Conservation (phyloP, 306 rosid species). For the Vicia faba region DNA sequence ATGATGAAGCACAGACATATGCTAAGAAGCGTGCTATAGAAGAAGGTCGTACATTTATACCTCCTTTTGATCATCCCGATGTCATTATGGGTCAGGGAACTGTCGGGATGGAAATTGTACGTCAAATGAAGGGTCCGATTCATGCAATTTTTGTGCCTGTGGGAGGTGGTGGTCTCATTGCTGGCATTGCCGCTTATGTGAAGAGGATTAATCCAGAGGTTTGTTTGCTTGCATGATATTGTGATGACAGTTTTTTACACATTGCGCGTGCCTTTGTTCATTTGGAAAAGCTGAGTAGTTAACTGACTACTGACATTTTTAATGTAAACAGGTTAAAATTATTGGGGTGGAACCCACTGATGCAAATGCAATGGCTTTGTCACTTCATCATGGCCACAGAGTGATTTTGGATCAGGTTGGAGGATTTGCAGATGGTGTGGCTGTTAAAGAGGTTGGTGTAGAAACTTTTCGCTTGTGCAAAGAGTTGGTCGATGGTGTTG, state of each 20-base stretch:
- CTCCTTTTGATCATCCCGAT: conserved; percentile 97
- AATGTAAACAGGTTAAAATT: conserved; percentile 67
- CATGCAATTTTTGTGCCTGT: conserved; percentile 95
- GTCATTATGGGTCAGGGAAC: conserved; percentile 96
- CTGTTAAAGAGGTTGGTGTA: conserved; percentile 96
- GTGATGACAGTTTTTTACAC: not conserved
- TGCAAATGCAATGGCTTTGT: conserved; percentile 95
- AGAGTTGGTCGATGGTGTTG: conserved; percentile 82
- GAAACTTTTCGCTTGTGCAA: conserved; percentile 88
- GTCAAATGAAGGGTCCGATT: conserved; percentile 65
- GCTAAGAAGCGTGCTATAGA: conserved; percentile 75
- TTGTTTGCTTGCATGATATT: conserved; percentile 23
- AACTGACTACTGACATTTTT: conserved; percentile 22
- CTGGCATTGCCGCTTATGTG: conserved; percentile 96
- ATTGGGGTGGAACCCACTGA: conserved; percentile 95
- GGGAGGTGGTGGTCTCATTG: conserved; percentile 97
- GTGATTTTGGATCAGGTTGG: conserved; percentile 83
- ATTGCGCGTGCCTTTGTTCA: not conserved
- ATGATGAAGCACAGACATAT: conserved; percentile 90
- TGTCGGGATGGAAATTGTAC: conserved; percentile 88
- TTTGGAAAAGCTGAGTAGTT: not conserved
- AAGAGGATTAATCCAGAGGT: conserved; percentile 95
- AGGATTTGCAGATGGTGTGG: conserved; percentile 98
- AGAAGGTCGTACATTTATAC: conserved; percentile 74
- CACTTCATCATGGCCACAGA: conserved; percentile 83